Evolutionary conservation across 164 flowering plant species (phyloP), one percentile per base, ranked within the genome.

Genomic region (Vitis labrusca): DNA sequence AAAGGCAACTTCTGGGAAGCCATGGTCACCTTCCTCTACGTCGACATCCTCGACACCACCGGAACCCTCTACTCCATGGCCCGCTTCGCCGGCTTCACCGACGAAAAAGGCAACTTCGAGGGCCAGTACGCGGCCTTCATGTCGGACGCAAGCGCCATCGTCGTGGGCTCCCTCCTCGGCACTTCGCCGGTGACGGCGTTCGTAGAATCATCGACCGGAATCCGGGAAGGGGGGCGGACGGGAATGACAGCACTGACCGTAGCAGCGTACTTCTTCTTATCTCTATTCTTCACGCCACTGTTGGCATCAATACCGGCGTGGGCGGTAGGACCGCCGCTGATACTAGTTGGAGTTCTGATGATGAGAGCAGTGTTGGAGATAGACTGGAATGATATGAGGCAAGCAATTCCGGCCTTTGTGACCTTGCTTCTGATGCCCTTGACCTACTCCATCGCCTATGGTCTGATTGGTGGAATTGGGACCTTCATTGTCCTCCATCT

Each of bases 321-420:
- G 97, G 98, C 98, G 59, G 97, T 94, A 65, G 98, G 97, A 14
- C 93, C 97, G 67, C 97, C 98, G 70, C 65, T 92, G 89, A 81
- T 94, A 2, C 64, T 90, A 64, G 98, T 94, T 10, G 97, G 98
- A 11, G 97, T 92, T 16, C 11, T 94, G 87, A 94, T 94, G 98
- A 94, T 94, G 98, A 87, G 73, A 72, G 76, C 89, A n/a, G 93
- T 89, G 85, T 85, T 74, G 77, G 94, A 94, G 79, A 83, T 94
- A 30, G 90, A 94, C 3, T 94, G 98, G 98, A 69, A 71, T 15
- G 91, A 94, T 51, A 92, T 94, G 97, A 74, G 78, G 71, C 78
- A 94, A 73, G 98, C 90, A 10, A 85, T 94, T 4, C 98, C 98
- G 11, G 98, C 92, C 29, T 94, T 94, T 51, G 65, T 91, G 44